Evolutionary conservation across 495 filamentous ascomycete genomes (phyloP).

Genomic region (Elaphomyces granulatus): DNA sequence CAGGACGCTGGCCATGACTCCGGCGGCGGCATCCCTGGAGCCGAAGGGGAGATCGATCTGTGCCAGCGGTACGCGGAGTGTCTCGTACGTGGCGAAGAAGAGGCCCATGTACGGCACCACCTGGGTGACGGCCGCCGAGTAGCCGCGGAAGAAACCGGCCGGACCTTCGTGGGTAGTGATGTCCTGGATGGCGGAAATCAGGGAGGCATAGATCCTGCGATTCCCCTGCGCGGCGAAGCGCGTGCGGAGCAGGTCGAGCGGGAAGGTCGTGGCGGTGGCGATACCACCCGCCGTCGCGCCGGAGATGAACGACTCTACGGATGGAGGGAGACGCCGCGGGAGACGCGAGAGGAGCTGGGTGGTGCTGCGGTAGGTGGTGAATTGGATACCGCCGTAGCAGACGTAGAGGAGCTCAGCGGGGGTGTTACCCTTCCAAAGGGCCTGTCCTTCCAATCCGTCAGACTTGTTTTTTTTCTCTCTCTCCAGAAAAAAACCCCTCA

Average conservation of each 20-base stretch:
- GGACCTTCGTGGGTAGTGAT: conserved; percentile 64
- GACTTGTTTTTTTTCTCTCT: too few species aligned
- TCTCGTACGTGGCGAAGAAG: conserved; percentile 85
- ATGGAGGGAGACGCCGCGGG: conserved; percentile 37
- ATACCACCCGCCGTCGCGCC: conserved; percentile 67
- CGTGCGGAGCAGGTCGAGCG: conserved; percentile 83
- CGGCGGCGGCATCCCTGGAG: conserved; percentile 66
- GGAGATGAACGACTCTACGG: conserved; percentile 57
- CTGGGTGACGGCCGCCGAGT: conserved; percentile 65
- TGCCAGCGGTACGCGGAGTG: conserved; percentile 38
- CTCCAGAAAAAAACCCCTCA: too few species aligned
- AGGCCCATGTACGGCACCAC: conserved; percentile 93
- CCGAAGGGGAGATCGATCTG: conserved; percentile 43
- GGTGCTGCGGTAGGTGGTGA: conserved; percentile 69
- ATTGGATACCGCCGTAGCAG: conserved; percentile 75
- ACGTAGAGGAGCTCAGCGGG: conserved; percentile 91
- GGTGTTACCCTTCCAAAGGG: conserved; percentile 95
- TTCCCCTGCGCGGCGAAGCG: conserved; percentile 89
- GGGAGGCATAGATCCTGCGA: conserved; percentile 61
- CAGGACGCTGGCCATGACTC: conserved; percentile 58
- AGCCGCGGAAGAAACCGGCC: conserved; percentile 72
- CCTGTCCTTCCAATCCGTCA: conserved; percentile 36
- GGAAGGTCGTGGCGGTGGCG: conserved; percentile 79
- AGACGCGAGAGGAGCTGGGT: conserved; percentile 44
- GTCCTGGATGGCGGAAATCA: conserved; percentile 49